Evolutionary conservation across 345 rosid species (phyloP).

Genomic region (Hirschfeldia incana): DNA sequence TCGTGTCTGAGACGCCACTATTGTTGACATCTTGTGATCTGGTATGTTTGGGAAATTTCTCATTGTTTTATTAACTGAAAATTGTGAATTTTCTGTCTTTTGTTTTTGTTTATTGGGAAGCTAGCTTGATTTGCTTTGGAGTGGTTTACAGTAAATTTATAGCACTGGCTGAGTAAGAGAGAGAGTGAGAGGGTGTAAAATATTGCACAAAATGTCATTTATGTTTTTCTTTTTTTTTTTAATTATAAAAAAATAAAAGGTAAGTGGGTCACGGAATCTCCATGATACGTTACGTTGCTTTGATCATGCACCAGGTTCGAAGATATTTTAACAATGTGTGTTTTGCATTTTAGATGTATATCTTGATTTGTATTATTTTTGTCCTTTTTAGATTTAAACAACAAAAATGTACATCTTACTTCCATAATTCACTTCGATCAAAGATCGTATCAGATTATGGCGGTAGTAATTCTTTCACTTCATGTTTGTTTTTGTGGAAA

Average conservation of each 20-base stretch:
- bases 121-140: slow-evolving; percentile 20
- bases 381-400: neutral
- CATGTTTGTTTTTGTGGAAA: neutral
- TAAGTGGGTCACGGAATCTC: slow-evolving; percentile 42
- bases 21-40: slow-evolving; percentile 18
- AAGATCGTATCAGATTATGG: neutral
- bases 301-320: slow-evolving; percentile 29
- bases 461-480: neutral
- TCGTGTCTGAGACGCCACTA: slow-evolving; percentile 34
- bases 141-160: slow-evolving; percentile 31
- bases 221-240: neutral
- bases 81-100: neutral
- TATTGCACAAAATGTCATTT: slow-evolving; percentile 19
- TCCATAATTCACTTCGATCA: neutral
- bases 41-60: slow-evolving; percentile 25
- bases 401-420: neutral
- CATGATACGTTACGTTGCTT: slow-evolving; percentile 38
- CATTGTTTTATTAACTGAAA: slow-evolving; percentile 13
- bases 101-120: neutral
- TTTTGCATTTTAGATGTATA: slow-evolving; percentile 1
- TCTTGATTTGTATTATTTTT: neutral
- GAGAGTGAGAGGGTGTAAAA: neutral
- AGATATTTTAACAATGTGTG: slow-evolving; percentile 9
- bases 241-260: slow-evolving; percentile 5
- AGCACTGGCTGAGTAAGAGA: slow-evolving; percentile 6